phyloP scores from a whole-genome alignment of 2,329 filamentous ascomycete genomes.

The Aspergillus sp. region DNA sequence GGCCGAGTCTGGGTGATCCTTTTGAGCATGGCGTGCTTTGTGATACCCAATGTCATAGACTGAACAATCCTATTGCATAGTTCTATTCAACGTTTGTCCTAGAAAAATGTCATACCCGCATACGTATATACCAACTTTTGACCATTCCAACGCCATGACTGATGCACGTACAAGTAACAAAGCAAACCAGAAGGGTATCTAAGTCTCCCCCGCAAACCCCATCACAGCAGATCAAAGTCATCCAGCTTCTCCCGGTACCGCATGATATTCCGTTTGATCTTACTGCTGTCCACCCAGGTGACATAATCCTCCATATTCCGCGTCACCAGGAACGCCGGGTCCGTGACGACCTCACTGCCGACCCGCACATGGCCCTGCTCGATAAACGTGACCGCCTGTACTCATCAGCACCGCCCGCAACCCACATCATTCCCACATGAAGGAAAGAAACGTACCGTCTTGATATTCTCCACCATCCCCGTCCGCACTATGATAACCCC shows the following conservation, averaged over 20 bases:
- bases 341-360: slow-evolving; percentile 84
- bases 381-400: slow-evolving; percentile 66
- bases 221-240: slow-evolving; percentile 82
- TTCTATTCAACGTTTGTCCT: not conserved
- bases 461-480: slow-evolving; percentile 87
- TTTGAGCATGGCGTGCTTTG: slow-evolving; percentile 2
- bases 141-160: slow-evolving; percentile 10
- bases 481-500: slow-evolving; percentile 88
- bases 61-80: not conserved
- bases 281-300: slow-evolving; percentile 92
- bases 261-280: slow-evolving; percentile 96
- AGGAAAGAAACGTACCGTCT: slow-evolving; percentile 60
- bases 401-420: slow-evolving; percentile 4
- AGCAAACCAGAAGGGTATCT: slow-evolving; percentile 10
- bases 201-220: not conserved
- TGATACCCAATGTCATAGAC: slow-evolving; percentile 7
- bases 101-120: not conserved
- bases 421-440: too few species aligned
- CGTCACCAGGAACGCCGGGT: slow-evolving; percentile 85
- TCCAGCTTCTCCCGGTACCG: slow-evolving; percentile 93
- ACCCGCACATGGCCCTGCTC: slow-evolving; percentile 93
- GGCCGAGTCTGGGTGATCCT: not conserved
- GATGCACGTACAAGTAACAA: not conserved
- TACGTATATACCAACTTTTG: not conserved
- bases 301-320: slow-evolving; percentile 93